Base-by-base conservation (phyloP, 2,329 filamentous ascomycete genomes). In the Aspergillus sp. region DNA sequence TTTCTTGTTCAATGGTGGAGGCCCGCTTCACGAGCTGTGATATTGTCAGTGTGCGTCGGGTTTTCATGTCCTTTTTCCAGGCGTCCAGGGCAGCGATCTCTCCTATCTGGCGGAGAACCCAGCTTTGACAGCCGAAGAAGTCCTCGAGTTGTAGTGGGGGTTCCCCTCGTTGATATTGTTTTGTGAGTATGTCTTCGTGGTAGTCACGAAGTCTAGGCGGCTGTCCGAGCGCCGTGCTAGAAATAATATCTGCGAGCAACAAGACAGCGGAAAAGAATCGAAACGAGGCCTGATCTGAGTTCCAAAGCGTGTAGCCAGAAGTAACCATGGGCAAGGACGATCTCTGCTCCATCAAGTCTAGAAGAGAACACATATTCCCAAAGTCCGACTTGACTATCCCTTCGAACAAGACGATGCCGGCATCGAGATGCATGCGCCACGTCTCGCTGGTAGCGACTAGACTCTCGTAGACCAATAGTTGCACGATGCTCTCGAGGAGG, bases 111-210 rank as follows among this genome's bases (percentile, higher is more conserved):
- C 84, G 73, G 50, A 89, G 66, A 0, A 82, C 81, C 84, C 84
- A 86, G 70, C 87, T 88, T 49, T 84, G 76, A 62, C 85, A 79
- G 2, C 87, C 86, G 46, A 85, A 73, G 53, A 85, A 82, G 34
- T 83, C 80, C 53, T 83, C 81, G 58, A 88, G 76, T 23, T 54
- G 77, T 75, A 48, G 15, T 25, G 31, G 25, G 22, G 48, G 13
- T 23, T 31, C 28, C 23, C 11, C 31, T 53, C n/a, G 28, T 7
- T 7, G 19, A 23, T 45, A 83, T 58, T n/a, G 73, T 64, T 19
- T 76, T 61, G 34, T 64, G 53, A 45, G 34, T 31, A 50, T 76
- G 70, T 48, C 71, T 67, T 15, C 68, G 59, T 54, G 66, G 66
- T 15, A 79, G 67, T 43, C 55, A 69, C 34, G 54, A 5, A 57